Conservation (phyloP, 331 rosid species). For the Malus hybrid region DNA sequence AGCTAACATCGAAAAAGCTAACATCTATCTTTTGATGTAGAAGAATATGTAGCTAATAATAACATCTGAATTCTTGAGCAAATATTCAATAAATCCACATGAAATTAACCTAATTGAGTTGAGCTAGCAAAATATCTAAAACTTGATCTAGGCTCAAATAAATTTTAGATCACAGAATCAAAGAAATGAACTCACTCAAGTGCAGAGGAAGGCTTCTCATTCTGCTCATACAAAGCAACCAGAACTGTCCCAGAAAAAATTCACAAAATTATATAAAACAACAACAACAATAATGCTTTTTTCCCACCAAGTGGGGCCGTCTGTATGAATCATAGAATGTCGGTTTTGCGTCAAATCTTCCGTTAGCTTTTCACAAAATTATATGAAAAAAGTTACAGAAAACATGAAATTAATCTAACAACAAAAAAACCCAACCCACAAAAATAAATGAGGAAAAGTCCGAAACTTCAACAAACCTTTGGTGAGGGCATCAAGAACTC, state of each 20-base stretch:
- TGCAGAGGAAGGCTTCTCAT: slow-evolving; percentile 93
- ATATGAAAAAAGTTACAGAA: neutral
- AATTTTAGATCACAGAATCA: neutral
- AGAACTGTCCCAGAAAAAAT: slow-evolving; percentile 43
- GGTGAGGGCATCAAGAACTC: slow-evolving; percentile 90
- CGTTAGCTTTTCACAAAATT: neutral
- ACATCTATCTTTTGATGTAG: neutral
- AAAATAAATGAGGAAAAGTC: neutral
- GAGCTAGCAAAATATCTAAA: neutral
- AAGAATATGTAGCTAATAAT: neutral
- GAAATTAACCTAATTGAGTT: neutral
- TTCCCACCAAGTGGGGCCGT: too few relatives aligned
- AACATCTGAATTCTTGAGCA: neutral
- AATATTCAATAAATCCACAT: neutral
- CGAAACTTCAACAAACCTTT: slow-evolving; percentile 39
- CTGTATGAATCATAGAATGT: too few relatives aligned
- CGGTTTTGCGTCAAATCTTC: too few relatives aligned
- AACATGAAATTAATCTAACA: neutral
- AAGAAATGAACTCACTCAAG: slow-evolving; percentile 55
- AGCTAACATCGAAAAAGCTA: neutral
- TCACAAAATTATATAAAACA: neutral
- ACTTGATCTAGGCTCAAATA: neutral
- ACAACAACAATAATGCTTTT: too few relatives aligned
- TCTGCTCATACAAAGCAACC: slow-evolving; percentile 88
- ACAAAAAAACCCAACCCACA: neutral